Conservation (phyloP, 2,329 filamentous ascomycete species). For the Fusarium humuli region DNA sequence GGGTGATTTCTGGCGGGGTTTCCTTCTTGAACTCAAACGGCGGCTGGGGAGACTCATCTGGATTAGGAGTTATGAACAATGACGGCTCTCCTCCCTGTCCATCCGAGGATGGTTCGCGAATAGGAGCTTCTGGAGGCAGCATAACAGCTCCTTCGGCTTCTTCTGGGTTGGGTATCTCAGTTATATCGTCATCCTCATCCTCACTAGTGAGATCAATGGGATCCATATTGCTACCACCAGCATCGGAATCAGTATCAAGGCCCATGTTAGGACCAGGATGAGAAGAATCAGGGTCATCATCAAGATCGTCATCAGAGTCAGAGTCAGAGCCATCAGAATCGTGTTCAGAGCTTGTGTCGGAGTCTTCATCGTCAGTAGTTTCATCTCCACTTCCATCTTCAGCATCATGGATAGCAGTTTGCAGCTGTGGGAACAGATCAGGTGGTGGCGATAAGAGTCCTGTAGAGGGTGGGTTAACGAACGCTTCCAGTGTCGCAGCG, state of each 20-base stretch:
- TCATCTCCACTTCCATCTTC: background rate
- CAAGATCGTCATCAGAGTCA: background rate
- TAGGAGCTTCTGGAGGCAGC: background rate
- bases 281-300: background rate
- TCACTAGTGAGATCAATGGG: background rate
- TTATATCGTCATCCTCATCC: background rate
- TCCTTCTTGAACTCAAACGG: conserved; percentile 19
- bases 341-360: background rate
- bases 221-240: background rate
- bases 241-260: background rate
- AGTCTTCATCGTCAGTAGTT: background rate
- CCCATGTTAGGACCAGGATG: background rate
- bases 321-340: conserved; percentile 1
- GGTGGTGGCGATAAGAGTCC: conserved; percentile 9
- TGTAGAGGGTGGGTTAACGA: background rate
- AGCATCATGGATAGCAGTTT: background rate
- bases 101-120: background rate
- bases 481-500: background rate
- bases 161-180: background rate
- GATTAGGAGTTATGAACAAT: conserved; percentile 21
- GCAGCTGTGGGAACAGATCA: conserved; percentile 15
- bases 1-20: conserved; percentile 10
- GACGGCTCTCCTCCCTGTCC: background rate
- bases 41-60: background rate
- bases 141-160: background rate